Percentiles rank a stretch among this genome's conserved stretches.
Conservation (phyloP, 371 early-diverging fungal species). For the Mortierella sp. region DNA sequence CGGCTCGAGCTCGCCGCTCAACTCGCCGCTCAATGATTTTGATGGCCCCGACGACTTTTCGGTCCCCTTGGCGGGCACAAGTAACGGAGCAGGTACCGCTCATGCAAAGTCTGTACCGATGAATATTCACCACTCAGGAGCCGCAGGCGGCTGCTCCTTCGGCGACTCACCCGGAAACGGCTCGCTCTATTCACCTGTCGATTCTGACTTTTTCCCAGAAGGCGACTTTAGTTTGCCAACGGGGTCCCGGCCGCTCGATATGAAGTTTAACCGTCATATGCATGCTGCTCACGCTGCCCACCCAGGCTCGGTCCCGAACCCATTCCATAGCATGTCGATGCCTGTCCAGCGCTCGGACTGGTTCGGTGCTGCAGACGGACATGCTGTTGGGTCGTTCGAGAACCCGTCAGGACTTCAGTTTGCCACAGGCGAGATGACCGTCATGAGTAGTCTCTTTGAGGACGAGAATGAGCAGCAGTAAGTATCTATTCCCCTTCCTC, state of each 20-base stretch:
- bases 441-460: slow-evolving; percentile 52
- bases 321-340: slow-evolving; percentile 53
- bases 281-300: slow-evolving; percentile 1
- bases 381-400: slow-evolving; percentile 46
- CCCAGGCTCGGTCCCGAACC: slow-evolving; percentile 33
- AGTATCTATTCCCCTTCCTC: slow-evolving; percentile 18
- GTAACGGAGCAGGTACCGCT: slow-evolving; percentile 8
- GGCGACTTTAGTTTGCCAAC: slow-evolving; percentile 48
- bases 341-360: slow-evolving; percentile 50
- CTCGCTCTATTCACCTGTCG: slow-evolving; percentile 47
- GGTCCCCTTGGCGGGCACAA: not conserved
- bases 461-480: slow-evolving; percentile 47
- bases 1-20: slow-evolving; percentile 46
- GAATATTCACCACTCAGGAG: slow-evolving; percentile 31
- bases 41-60: slow-evolving; percentile 48
- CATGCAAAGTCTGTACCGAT: slow-evolving; percentile 30
- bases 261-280: slow-evolving; percentile 48
- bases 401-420: slow-evolving; percentile 47
- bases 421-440: slow-evolving; percentile 41
- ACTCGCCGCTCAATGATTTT: slow-evolving; percentile 51
- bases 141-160: slow-evolving; percentile 20
- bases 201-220: slow-evolving; percentile 53
- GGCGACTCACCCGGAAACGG: slow-evolving; percentile 50
- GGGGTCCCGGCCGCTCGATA: slow-evolving; percentile 32
- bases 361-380: slow-evolving; percentile 51